Percentiles rank a stretch among this genome's conserved stretches.
Conservation (phyloP, 2,329 filamentous ascomycete genomes). For the Cercospora nicotianae region DNA sequence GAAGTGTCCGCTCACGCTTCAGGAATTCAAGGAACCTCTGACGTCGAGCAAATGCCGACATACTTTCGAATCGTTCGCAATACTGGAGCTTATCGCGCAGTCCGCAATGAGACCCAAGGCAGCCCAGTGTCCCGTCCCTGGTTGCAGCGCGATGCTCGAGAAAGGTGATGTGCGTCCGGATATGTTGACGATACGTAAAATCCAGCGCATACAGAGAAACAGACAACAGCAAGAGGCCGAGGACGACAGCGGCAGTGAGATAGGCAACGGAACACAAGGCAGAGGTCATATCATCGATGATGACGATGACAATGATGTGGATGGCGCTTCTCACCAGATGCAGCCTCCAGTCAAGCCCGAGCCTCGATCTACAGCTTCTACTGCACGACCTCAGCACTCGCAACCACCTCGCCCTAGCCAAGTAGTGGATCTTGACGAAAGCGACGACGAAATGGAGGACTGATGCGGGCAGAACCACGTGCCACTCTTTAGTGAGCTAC, state of each 20-base stretch:
- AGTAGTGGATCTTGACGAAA: constrained; percentile 25
- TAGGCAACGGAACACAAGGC: constrained; percentile 25
- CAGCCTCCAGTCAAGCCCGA: constrained; percentile 21
- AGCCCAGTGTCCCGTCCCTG: constrained; percentile 63
- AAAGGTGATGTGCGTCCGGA: constrained; percentile 59
- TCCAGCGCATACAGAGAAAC: constrained; percentile 55
- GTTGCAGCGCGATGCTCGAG: constrained; percentile 59
- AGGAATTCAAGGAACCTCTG: constrained; percentile 64
- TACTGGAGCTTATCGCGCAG: constrained; percentile 55
- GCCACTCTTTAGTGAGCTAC: not conserved
- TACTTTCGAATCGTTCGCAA: constrained; percentile 67
- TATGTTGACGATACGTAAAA: constrained; percentile 57
- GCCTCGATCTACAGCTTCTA: constrained; percentile 19
- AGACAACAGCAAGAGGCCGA: constrained; percentile 47
- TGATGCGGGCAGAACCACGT: not conserved
- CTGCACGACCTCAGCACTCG: not conserved
- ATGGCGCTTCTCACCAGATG: constrained; percentile 10
- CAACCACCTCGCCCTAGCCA: constrained; percentile 18
- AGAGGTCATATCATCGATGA: constrained; percentile 35
- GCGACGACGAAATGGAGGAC: constrained; percentile 25
- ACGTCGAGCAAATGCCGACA: constrained; percentile 69
- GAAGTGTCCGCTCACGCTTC: constrained; percentile 68
- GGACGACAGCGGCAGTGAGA: constrained; percentile 35
- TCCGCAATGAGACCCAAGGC: constrained; percentile 31
- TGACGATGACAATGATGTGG: constrained; percentile 28